Evolutionary conservation across 1,284 basidiomycete species (phyloP).

Genomic region (Trametes sp.): DNA sequence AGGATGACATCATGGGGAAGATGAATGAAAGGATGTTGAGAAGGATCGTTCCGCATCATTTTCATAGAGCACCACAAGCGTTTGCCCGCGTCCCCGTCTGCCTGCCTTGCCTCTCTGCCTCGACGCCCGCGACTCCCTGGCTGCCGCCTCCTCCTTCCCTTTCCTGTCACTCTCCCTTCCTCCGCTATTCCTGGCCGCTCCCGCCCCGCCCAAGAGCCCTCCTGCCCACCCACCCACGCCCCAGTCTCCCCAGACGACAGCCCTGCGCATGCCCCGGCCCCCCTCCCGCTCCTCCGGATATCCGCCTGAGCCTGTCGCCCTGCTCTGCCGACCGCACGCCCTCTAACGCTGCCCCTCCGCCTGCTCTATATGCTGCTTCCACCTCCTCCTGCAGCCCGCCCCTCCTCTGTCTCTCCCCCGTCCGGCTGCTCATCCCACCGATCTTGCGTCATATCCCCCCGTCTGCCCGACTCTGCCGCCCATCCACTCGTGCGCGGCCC

Average conservation of each 20-base stretch:
- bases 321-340: slow-evolving; percentile 33
- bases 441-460: slow-evolving; percentile 39
- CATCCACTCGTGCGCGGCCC: slow-evolving; percentile 33
- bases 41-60: slow-evolving; percentile 33
- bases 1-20: slow-evolving; percentile 35
- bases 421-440: slow-evolving; percentile 26
- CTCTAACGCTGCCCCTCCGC: slow-evolving; percentile 19
- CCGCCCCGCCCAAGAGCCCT: not conserved
- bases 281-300: slow-evolving; percentile 36
- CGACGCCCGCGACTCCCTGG: slow-evolving; percentile 1
- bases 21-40: slow-evolving; percentile 27
- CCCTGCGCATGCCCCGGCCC: slow-evolving; percentile 13
- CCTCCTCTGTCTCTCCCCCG: slow-evolving; percentile 22
- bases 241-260: not conserved
- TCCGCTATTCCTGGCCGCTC: slow-evolving; percentile 14
- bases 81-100: slow-evolving; percentile 4
- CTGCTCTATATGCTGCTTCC: slow-evolving; percentile 35
- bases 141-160: slow-evolving; percentile 5
- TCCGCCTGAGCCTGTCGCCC: slow-evolving; percentile 49
- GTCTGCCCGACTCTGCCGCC: slow-evolving; percentile 24
- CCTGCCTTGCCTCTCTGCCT: slow-evolving; percentile 4
- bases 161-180: slow-evolving; percentile 16
- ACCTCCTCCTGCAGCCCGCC: slow-evolving; percentile 25
- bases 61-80: slow-evolving; percentile 26
- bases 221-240: not conserved